Base-by-base conservation (phyloP, 768 basidiomycete genomes). In the Brasilioporus rufonigricans region DNA sequence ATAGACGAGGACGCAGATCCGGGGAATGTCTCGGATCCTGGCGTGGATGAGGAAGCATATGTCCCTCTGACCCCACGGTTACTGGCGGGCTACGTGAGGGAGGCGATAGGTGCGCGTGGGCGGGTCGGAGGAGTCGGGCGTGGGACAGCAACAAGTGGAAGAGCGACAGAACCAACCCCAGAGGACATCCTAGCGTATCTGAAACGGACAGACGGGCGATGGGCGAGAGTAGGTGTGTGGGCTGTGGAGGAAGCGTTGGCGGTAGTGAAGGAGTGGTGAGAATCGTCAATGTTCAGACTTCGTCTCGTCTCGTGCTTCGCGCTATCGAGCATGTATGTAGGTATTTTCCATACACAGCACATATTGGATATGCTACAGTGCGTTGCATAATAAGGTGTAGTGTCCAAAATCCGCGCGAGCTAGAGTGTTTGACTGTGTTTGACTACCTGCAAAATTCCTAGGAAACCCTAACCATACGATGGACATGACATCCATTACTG, bases 211-310 rank as follows among this genome's bases (percentile, higher is more conserved):
- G 89, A 90, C 58, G 84, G 78, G 61, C 75, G 82, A 29, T 91
- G 89, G 89, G 77, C 73, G 57, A 76, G 76, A 59, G 70, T 91
- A 9, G 85, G 85, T 1, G 73, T 77, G 45, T 89, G 86, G 83
- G 76, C 74, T 54, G 76, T 91, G 1, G 75, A 81, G 50, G 87
- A 86, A 47, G 81, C 86, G 1, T 58, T 91, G 61, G 71, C 76
- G 50, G 61, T 77, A 26, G 40, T 60, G 60, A 65, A 27, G 32
- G 18, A 11, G 1, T 27, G 50, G 2, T 55, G 24, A 48, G 10
- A 23, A 19, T n/a, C 13, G 7, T 23, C 19, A 10, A 16, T 26
- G 9, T 31, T 46, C 31, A n/a, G 5, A 12, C 12, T 9, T 8
- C 5, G 13, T 44, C 27, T 44, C 18, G 8, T 44, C n/a, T 44